These are phyloP conservation scores for Theileria parva DNA, from an alignment of 169 alveolate species.

Conservation along the genomic window DNA sequence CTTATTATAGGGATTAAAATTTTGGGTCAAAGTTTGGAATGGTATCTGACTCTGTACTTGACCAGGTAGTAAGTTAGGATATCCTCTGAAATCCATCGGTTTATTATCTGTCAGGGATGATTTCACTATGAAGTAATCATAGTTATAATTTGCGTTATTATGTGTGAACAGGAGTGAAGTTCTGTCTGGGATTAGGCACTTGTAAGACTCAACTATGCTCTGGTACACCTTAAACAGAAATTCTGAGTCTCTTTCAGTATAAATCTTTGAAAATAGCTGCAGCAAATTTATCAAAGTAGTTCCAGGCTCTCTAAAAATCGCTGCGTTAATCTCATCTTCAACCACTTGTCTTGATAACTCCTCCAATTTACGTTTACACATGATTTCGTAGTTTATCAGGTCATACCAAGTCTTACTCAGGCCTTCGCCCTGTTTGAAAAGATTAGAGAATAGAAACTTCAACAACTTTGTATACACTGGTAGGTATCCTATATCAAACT, in stretches of 20 bases:
- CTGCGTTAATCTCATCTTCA: conserved; percentile 27
- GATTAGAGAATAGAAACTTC: conserved; percentile 1
- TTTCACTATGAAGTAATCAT: not conserved
- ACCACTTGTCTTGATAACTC: conserved; percentile 31
- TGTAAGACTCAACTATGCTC: conserved; percentile 49
- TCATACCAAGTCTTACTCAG: conserved; percentile 52
- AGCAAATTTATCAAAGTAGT: conserved; percentile 38
- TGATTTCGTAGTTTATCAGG: conserved; percentile 40
- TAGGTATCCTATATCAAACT: not conserved
- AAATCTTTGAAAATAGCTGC: conserved; percentile 24
- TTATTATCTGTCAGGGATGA: not conserved
- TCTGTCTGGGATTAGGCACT: conserved; percentile 44
- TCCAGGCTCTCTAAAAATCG: conserved; percentile 41
- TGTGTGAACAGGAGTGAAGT: not conserved
- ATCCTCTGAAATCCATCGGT: conserved; percentile 3
- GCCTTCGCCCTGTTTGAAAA: conserved; percentile 23
- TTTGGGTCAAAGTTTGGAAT: not conserved
- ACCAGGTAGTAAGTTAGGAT: not conserved
- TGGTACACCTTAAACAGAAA: conserved; percentile 34
- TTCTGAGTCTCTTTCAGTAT: not conserved
- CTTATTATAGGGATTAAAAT: not conserved
- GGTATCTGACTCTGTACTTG: not conserved
- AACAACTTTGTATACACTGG: conserved; percentile 5
- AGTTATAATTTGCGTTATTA: not conserved
- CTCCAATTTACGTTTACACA: conserved; percentile 39